phyloP scores from a whole-genome alignment of 2,329 filamentous ascomycete species.

The Alternaria hordeiaustralica region DNA sequence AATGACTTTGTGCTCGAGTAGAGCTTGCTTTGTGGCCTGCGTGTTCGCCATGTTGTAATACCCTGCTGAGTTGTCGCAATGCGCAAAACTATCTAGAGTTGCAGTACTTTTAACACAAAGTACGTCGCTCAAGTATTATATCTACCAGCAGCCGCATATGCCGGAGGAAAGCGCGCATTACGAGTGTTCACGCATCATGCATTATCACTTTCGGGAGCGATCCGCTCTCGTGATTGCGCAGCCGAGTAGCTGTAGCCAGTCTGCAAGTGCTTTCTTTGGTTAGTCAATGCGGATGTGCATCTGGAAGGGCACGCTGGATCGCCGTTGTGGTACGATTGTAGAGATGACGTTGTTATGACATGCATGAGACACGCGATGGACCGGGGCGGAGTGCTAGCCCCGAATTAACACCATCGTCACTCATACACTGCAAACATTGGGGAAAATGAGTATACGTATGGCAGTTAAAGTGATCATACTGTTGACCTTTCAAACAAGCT shows the following conservation, averaged over 20 bases:
- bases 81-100: no score
- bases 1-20: constrained; percentile 22
- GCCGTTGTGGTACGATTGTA: not conserved
- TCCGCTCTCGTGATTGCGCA: not conserved
- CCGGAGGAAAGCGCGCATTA: not conserved
- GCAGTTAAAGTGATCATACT: no score
- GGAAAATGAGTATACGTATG: no score
- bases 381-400: not conserved
- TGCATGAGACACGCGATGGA: not conserved
- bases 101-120: not conserved
- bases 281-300: not conserved
- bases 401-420: accelerated
- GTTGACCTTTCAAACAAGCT: no score
- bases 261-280: not conserved
- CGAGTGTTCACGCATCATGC: not conserved
- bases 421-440: no score
- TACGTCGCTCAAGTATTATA: not conserved
- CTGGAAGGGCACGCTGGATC: not conserved
- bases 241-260: not conserved
- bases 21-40: constrained; percentile 9
- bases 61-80: not conserved
- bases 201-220: not conserved
- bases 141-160: not conserved
- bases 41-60: constrained; percentile 5
- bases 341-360: constrained; percentile 4